These are phyloP conservation scores for Xylariaceae sp. DNA, from an alignment of 2,329 filamentous ascomycete genomes.

Conservation along the genomic window DNA sequence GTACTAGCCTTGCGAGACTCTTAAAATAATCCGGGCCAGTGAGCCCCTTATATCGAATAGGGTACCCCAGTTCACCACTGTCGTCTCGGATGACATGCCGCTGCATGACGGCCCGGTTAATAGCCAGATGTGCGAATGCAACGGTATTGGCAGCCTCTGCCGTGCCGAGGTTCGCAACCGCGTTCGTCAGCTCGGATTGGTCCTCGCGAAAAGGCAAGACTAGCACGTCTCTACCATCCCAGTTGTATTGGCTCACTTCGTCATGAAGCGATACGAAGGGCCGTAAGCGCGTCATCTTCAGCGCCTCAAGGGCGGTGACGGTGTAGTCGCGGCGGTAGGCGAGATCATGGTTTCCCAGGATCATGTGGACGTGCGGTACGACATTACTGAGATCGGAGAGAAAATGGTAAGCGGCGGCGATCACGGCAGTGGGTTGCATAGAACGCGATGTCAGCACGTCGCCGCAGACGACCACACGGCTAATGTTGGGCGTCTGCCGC, in stretches of 20 bases:
- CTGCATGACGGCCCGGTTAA: constrained; percentile 32
- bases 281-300: constrained; percentile 23
- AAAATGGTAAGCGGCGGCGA: constrained; percentile 32
- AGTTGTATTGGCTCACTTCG: constrained; percentile 20
- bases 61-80: constrained; percentile 4
- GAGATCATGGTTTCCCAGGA: constrained; percentile 35
- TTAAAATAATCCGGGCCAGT: constrained; percentile 27
- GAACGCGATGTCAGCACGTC: constrained; percentile 30
- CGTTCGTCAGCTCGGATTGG: constrained; percentile 26
- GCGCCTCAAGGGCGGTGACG: constrained; percentile 30
- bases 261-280: constrained; percentile 27
- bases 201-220: constrained; percentile 33
- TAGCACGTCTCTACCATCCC: constrained; percentile 30
- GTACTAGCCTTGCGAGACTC: constrained; percentile 23
- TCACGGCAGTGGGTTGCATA: constrained; percentile 29
- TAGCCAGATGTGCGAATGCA: constrained; percentile 31
- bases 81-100: constrained; percentile 22
- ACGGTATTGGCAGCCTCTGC: constrained; percentile 25
- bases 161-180: constrained; percentile 21
- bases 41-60: constrained; percentile 26
- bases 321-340: constrained; percentile 29
- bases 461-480: constrained; percentile 31
- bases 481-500: constrained; percentile 18
- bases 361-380: constrained; percentile 30
- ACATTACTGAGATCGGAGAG: constrained; percentile 24